A percentile compares a stretch with the other conserved stretches of the same genome.
phyloP scores from a whole-genome alignment of 495 filamentous ascomycete species.

The Hypoxylon fragiforme region DNA sequence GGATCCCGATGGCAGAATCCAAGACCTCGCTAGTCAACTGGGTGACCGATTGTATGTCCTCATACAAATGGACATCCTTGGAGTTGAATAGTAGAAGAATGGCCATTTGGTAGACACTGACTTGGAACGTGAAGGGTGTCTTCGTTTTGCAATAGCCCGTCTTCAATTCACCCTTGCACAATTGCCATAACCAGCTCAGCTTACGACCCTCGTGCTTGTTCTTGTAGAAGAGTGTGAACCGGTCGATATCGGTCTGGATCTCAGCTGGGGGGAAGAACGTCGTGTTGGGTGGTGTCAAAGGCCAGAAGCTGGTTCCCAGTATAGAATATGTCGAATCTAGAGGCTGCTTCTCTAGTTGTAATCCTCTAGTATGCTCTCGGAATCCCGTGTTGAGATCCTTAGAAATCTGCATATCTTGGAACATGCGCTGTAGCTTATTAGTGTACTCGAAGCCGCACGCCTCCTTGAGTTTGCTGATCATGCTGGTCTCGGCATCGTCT shows the following conservation, averaged over 20 bases:
- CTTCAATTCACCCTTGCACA: constrained; percentile 96
- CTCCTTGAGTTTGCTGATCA: constrained; percentile 99
- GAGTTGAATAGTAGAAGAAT: constrained; percentile 97
- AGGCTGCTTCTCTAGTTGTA: constrained; percentile 55
- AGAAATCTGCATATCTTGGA: constrained; percentile 98
- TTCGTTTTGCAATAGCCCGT: constrained; percentile 90
- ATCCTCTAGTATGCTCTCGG: constrained; percentile 55
- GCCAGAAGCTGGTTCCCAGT: constrained; percentile 97
- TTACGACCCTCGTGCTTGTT: constrained; percentile 96
- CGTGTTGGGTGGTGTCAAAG: constrained; percentile 80
- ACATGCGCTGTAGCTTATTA: constrained; percentile 99
- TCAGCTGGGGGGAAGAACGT: constrained; percentile 83
- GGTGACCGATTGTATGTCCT: constrained; percentile 81
- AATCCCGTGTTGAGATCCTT: constrained; percentile 92
- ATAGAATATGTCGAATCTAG: constrained; percentile 84
- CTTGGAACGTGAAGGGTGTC: constrained; percentile 94
- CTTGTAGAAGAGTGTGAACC: constrained; percentile 88
- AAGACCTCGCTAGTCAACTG: constrained; percentile 76
- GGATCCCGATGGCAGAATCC: constrained; percentile 79
- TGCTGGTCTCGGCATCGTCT: constrained; percentile 96
- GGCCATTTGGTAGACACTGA: constrained; percentile 96
- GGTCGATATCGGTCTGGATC: constrained; percentile 82
- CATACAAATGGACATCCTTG: constrained; percentile 77
- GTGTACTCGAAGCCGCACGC: constrained; percentile 99
- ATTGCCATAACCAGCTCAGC: constrained; percentile 96